A percentile compares a stretch with the other conserved stretches of the same genome.
These are phyloP conservation scores for Lachnellula hyalina DNA, from an alignment of 2,329 filamentous ascomycete genomes.

Conservation along the genomic window DNA sequence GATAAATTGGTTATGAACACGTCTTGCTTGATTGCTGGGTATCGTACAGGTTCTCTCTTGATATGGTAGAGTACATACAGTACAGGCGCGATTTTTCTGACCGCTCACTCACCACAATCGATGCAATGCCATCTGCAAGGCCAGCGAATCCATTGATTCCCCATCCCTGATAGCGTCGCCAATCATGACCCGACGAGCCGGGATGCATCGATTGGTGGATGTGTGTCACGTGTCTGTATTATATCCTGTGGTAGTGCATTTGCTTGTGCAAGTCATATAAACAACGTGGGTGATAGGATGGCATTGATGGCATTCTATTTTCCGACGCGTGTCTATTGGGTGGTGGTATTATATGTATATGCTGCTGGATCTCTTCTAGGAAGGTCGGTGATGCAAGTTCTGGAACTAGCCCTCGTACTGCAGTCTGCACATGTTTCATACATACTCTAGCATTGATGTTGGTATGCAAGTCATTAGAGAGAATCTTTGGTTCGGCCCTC, in stretches of 20 bases:
- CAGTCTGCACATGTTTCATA: neutral
- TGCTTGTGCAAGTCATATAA: constrained; percentile 2
- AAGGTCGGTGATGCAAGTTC: neutral
- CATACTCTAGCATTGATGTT: neutral
- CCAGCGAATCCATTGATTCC: constrained; percentile 6
- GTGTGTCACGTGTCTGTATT: neutral
- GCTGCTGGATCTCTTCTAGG: neutral
- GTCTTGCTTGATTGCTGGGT: neutral
- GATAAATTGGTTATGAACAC: neutral
- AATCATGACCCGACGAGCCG: neutral
- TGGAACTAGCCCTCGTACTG: neutral
- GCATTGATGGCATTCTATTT: neutral
- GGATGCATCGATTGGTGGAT: neutral
- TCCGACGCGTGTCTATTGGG: neutral
- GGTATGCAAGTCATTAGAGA: neutral
- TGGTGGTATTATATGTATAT: neutral
- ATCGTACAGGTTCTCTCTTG: neutral
- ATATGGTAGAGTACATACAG: neutral
- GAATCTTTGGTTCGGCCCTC: neutral
- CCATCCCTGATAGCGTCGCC: neutral
- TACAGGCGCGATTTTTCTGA: constrained; percentile 1
- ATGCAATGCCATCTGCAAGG: constrained; percentile 7
- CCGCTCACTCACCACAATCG: constrained; percentile 4
- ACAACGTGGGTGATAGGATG: constrained; percentile 13
- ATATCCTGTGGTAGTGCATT: neutral